Conservation (phyloP, 768 basidiomycete genomes). For the Tulasnella sp. region DNA sequence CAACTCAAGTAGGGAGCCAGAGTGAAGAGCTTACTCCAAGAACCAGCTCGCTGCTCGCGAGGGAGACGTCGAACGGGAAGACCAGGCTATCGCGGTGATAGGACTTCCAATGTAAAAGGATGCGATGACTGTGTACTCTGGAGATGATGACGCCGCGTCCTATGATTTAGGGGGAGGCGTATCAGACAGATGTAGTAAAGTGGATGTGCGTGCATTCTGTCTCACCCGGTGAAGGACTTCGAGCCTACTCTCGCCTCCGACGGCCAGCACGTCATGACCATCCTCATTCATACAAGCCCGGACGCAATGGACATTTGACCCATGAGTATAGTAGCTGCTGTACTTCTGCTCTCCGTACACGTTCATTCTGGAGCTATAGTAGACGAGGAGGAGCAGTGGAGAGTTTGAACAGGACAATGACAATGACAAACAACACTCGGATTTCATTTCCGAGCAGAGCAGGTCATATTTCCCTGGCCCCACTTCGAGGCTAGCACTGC, state of each 20-base stretch:
- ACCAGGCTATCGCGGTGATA: slow-evolving; percentile 71
- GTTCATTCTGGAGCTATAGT: too few relatives aligned
- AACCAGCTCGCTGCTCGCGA: slow-evolving; percentile 49
- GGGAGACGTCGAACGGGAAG: slow-evolving; percentile 55
- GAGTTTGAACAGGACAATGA: too few relatives aligned
- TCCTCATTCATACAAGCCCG: slow-evolving; percentile 55
- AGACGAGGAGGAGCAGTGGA: too few relatives aligned
- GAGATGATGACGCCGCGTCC: slow-evolving; percentile 31
- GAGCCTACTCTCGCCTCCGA: slow-evolving; percentile 64
- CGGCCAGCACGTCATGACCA: slow-evolving; percentile 55
- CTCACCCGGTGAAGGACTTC: slow-evolving; percentile 41
- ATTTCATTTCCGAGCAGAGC: too few relatives aligned
- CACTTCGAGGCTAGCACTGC: too few relatives aligned
- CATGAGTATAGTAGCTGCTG: slow-evolving; percentile 30
- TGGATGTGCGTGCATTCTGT: not conserved
- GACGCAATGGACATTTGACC: slow-evolving; percentile 37
- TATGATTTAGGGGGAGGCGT: not conserved
- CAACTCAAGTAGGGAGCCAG: not conserved
- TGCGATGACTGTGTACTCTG: slow-evolving; percentile 43
- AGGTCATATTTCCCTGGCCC: too few relatives aligned
- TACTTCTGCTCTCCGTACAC: too few relatives aligned
- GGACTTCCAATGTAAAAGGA: slow-evolving; percentile 63
- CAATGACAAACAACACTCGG: too few relatives aligned
- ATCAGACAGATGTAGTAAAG: not conserved
- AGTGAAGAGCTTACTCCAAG: slow-evolving; percentile 46